Conservation (phyloP, 2,329 filamentous ascomycete genomes). For the Fonsecaea multimorphosa region DNA sequence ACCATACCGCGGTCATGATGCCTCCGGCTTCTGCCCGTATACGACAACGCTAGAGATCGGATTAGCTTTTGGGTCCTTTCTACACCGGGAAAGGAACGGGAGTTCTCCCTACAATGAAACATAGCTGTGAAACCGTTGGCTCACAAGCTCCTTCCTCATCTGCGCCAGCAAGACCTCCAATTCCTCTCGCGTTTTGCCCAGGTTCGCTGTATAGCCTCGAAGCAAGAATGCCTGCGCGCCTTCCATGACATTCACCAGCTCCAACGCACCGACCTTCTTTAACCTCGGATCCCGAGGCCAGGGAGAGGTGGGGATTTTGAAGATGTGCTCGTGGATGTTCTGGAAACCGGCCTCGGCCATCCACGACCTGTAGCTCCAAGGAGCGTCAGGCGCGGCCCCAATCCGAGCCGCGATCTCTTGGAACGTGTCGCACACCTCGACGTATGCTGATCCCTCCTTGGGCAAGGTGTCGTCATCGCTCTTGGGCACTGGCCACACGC, state of each 20-base stretch:
- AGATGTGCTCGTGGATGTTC: conserved; percentile 37
- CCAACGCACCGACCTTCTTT: conserved; percentile 35
- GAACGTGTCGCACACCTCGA: conserved; percentile 40
- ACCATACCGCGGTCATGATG: not conserved
- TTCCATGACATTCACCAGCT: conserved; percentile 28
- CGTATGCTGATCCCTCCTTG: conserved; percentile 43
- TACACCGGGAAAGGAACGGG: not conserved
- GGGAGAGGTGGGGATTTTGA: conserved; percentile 40
- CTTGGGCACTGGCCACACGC: conserved; percentile 33
- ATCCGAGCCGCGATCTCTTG: conserved; percentile 42
- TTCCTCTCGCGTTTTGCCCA: conserved; percentile 29
- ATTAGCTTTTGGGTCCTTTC: not conserved
- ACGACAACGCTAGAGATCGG: conserved; percentile 1
- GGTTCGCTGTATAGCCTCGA: conserved; percentile 24
- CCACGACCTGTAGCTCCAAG: conserved; percentile 19
- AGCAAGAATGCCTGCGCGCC: conserved; percentile 26
- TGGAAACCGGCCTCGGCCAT: conserved; percentile 38
- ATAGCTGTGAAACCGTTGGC: conserved; percentile 1
- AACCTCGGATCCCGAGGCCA: conserved; percentile 41
- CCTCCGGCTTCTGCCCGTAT: conserved; percentile 1
- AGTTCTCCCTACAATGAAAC: not conserved
- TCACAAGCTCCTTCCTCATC: not conserved
- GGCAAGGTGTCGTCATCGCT: conserved; percentile 44
- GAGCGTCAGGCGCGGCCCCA: conserved; percentile 24
- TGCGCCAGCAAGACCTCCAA: conserved; percentile 14